Percentiles rank a stretch among this genome's conserved stretches.
Evolutionary conservation across 164 flowering plant genomes (phyloP).

Genomic region (Paratinospora sagittata): DNA sequence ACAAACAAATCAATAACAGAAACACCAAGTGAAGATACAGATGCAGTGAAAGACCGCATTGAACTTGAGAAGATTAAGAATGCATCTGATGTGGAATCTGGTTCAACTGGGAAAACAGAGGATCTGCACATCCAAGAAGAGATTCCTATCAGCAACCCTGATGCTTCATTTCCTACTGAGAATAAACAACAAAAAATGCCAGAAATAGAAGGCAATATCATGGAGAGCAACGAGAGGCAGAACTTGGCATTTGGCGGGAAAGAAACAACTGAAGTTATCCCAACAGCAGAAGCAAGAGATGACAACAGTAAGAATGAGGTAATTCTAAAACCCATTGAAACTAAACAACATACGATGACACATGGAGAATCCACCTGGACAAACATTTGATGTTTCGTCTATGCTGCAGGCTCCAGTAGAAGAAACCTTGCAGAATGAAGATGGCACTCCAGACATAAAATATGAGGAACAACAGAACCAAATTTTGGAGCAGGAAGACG

Average conservation of each 20-base stretch:
- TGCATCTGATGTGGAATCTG: background rate
- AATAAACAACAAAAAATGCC: constrained; percentile 11
- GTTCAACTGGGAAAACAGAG: constrained; percentile 5
- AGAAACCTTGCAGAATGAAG: constrained; percentile 15
- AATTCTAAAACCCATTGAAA: constrained; percentile 6
- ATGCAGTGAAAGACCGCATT: constrained; percentile 5
- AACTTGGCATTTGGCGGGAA: constrained; percentile 3
- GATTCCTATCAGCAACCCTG: background rate
- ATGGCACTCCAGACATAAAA: constrained; percentile 10
- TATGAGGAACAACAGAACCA: constrained; percentile 7
- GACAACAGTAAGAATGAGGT: constrained; percentile 16
- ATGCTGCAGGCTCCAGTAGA: constrained; percentile 18
- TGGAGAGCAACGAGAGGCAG: constrained; percentile 11
- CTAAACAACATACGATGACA: background rate
- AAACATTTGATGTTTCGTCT: constrained; percentile 8
- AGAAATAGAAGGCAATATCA: constrained; percentile 8
- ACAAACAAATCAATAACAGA: constrained; percentile 6
- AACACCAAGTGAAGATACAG: constrained; percentile 12
- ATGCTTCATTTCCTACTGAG: constrained; percentile 7
- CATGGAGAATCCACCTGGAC: background rate
- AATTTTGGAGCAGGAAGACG: constrained; percentile 9
- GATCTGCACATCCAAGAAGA: constrained; percentile 11
- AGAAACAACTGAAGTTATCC: constrained; percentile 12
- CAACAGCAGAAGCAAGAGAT: constrained; percentile 12
- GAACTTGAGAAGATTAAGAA: constrained; percentile 17